Conservation (phyloP, 345 rosid genomes). For the Corchorus olitorius region DNA sequence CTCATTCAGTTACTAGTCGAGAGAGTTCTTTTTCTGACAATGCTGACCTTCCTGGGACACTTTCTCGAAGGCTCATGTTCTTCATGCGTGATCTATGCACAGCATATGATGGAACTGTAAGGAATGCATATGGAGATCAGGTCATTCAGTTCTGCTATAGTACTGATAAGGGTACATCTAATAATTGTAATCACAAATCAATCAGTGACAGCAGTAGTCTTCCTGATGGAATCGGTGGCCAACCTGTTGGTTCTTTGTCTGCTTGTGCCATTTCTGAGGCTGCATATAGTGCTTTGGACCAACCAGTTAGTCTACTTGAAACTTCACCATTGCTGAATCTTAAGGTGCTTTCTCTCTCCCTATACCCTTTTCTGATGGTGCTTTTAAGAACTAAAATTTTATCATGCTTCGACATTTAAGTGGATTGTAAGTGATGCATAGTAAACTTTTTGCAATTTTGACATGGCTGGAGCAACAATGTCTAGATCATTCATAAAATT, state of each 20-base stretch:
- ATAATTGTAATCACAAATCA: not conserved
- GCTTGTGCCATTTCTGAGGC: constrained; percentile 94
- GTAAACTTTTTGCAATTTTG: not conserved
- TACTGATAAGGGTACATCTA: constrained; percentile 27
- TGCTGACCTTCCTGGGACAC: constrained; percentile 94
- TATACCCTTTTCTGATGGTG: not conserved
- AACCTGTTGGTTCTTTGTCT: constrained; percentile 76
- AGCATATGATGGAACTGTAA: constrained; percentile 89
- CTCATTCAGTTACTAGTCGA: constrained; percentile 81
- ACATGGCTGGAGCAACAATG: not conserved
- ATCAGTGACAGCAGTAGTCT: constrained; percentile 14
- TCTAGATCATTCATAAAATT: not conserved
- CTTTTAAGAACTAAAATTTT: not conserved
- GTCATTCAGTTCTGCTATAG: constrained; percentile 71
- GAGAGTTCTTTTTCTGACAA: constrained; percentile 88
- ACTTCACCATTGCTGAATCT: constrained; percentile 71
- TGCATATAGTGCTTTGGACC: constrained; percentile 94
- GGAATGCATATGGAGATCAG: constrained; percentile 79
- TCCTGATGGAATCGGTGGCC: constrained; percentile 51
- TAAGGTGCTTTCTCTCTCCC: constrained; percentile 52
- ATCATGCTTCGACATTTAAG: not conserved
- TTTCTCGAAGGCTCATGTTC: constrained; percentile 78
- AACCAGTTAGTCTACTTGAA: constrained; percentile 87
- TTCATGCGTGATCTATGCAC: constrained; percentile 77
- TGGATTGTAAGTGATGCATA: not conserved